Evolutionary conservation across 352 stramenopile species (phyloP).

Genomic region (Globisporangium emineosum): DNA sequence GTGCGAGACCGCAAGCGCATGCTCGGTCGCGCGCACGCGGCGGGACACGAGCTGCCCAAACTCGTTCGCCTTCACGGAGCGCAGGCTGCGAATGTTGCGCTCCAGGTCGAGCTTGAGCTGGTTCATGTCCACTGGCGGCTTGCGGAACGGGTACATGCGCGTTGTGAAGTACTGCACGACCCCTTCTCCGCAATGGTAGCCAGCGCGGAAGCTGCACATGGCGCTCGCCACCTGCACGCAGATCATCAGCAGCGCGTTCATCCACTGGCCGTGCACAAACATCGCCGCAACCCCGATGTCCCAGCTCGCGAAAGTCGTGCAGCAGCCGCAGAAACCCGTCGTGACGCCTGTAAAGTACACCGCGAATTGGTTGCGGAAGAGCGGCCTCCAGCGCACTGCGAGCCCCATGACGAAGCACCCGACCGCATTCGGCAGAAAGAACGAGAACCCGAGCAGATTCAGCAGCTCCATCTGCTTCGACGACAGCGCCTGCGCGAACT

Average conservation of each 20-base stretch:
- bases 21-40: conserved; percentile 40
- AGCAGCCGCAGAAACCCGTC: conserved; percentile 68
- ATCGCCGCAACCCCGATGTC: conserved; percentile 42
- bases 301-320: conserved; percentile 67
- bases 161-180: conserved; percentile 38
- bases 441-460: conserved; percentile 48
- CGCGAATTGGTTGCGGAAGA: conserved; percentile 43
- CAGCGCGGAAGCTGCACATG: conserved; percentile 38
- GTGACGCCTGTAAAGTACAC: conserved; percentile 51
- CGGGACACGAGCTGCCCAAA: conserved; percentile 44
- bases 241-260: conserved; percentile 47
- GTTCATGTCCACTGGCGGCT: conserved; percentile 38
- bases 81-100: conserved; percentile 41
- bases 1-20: conserved; percentile 31
- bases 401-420: conserved; percentile 70
- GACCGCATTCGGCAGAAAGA: conserved; percentile 53
- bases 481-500: conserved; percentile 37
- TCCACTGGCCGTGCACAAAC: conserved; percentile 48
- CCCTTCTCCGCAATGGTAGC: conserved; percentile 42
- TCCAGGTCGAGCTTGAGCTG: conserved; percentile 57
- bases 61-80: conserved; percentile 38
- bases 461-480: conserved; percentile 40
- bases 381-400: conserved; percentile 35
- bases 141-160: conserved; percentile 44
- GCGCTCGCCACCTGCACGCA: conserved; percentile 43